A percentile compares a stretch with the other conserved stretches of the same genome.
Conservation (phyloP, 2,329 filamentous ascomycete species). For the Aspergillus unguis region DNA sequence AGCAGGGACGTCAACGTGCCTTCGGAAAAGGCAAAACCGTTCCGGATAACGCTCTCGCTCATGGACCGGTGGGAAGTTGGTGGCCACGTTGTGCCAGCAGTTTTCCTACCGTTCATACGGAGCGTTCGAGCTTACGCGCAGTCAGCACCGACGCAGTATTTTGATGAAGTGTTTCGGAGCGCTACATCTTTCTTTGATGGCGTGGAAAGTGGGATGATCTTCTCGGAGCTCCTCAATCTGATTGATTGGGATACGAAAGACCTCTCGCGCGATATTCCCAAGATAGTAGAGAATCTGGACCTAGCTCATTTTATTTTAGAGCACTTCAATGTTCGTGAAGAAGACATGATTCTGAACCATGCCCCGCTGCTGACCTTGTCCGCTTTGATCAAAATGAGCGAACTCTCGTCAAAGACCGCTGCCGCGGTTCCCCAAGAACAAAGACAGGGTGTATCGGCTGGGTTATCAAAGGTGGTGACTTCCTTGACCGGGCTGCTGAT, state of each 20-base stretch:
- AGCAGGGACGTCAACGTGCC: constrained; percentile 53
- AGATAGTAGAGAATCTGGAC: constrained; percentile 60
- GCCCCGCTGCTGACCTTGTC: constrained; percentile 73
- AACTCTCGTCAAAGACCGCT: constrained; percentile 22
- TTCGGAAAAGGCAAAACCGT: constrained; percentile 73
- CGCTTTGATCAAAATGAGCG: constrained; percentile 50
- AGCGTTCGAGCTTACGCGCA: constrained; percentile 74
- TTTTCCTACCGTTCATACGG: constrained; percentile 82
- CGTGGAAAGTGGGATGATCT: constrained; percentile 91
- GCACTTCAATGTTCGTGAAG: constrained; percentile 90
- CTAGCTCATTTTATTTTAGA: constrained; percentile 77
- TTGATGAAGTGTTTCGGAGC: constrained; percentile 83
- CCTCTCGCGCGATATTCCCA: constrained; percentile 48
- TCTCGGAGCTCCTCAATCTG: constrained; percentile 72
- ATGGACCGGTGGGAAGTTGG: constrained; percentile 99
- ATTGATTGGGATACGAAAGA: constrained; percentile 53
- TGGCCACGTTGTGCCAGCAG: constrained; percentile 77
- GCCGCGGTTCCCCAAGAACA: constrained; percentile 15
- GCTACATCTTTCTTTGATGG: constrained; percentile 97
- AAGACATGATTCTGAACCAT: constrained; percentile 89
- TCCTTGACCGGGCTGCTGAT: constrained; percentile 45
- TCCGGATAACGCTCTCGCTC: constrained; percentile 85
- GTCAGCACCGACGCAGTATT: constrained; percentile 65
- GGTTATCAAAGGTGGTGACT: constrained; percentile 29
- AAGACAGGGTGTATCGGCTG: constrained; percentile 21